Evolutionary conservation across 371 early-diverging fungal species (phyloP).

Genomic region (Lichtheimia hyalospora): DNA sequence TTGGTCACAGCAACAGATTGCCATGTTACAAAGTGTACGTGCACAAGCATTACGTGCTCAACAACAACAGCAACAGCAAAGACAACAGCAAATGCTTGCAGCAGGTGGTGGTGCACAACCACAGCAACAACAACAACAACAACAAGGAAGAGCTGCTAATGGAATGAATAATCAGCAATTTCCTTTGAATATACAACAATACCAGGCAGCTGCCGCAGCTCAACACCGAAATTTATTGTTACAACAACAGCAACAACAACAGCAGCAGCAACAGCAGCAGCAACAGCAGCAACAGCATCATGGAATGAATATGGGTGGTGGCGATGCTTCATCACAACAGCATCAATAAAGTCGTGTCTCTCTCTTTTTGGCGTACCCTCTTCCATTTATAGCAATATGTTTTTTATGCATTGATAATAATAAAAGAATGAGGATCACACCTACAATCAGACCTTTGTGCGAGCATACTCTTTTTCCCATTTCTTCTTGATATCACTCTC

Average conservation of each 20-base stretch:
- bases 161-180: slow-evolving; percentile 12
- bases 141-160: slow-evolving; percentile 7
- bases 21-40: slow-evolving; percentile 24
- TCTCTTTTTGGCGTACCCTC: too few species aligned
- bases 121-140: slow-evolving; percentile 23
- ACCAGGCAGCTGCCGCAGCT: slow-evolving; percentile 29
- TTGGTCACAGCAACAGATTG: slow-evolving; percentile 29
- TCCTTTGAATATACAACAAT: slow-evolving; percentile 28
- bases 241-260: slow-evolving; percentile 33
- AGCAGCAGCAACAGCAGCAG: slow-evolving; percentile 31
- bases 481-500: too few species aligned
- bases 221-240: slow-evolving; percentile 12
- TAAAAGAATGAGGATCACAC: too few species aligned
- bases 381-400: too few species aligned
- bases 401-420: too few species aligned
- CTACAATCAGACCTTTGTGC: too few species aligned
- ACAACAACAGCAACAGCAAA: slow-evolving; percentile 16
- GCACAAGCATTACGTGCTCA: slow-evolving; percentile 11
- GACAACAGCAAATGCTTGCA: slow-evolving; percentile 17
- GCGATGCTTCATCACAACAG: neutral
- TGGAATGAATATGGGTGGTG: neutral
- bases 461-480: too few species aligned
- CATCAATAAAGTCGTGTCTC: neutral
- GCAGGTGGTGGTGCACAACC: slow-evolving; percentile 4
- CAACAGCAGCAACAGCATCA: slow-evolving; percentile 14